These are phyloP conservation scores for Ormosia emarginata DNA, from an alignment of 306 rosid genomes.

Conservation along the genomic window DNA sequence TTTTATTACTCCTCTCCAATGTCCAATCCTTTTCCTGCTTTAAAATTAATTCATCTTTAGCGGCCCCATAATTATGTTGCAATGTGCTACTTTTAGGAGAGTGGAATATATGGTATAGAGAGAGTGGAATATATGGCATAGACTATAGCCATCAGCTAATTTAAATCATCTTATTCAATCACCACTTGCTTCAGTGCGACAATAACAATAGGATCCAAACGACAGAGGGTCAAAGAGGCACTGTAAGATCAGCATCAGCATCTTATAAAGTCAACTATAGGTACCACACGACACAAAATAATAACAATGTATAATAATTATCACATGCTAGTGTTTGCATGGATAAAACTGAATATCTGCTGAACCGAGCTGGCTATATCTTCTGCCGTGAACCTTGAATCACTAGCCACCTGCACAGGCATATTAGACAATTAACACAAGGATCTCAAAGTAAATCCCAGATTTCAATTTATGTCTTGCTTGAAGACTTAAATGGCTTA, in stretches of 20 bases:
- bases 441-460: not conserved
- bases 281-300: not conserved
- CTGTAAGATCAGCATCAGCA: not conserved
- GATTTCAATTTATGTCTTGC: not conserved
- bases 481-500: not conserved
- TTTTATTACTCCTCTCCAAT: not conserved
- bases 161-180: not conserved
- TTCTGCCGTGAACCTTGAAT: constrained; percentile 84
- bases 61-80: not conserved
- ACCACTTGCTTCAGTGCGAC: not conserved
- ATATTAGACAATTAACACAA: not conserved
- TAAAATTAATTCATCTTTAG: not conserved
- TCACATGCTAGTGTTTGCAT: constrained; percentile 69
- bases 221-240: not conserved
- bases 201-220: not conserved
- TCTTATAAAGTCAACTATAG: constrained; percentile 17
- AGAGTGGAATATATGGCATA: no score
- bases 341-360: constrained; percentile 83
- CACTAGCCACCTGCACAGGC: constrained; percentile 58
- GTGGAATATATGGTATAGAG: not conserved
- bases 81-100: not conserved
- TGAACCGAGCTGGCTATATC: constrained; percentile 91
- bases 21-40: not conserved
- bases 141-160: not conserved
- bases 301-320: not conserved